Evolutionary conservation across 2,329 filamentous ascomycete species (phyloP), one percentile per base, ranked within the genome.

Genomic region (Gnomoniopsis smithogilvyi): DNA sequence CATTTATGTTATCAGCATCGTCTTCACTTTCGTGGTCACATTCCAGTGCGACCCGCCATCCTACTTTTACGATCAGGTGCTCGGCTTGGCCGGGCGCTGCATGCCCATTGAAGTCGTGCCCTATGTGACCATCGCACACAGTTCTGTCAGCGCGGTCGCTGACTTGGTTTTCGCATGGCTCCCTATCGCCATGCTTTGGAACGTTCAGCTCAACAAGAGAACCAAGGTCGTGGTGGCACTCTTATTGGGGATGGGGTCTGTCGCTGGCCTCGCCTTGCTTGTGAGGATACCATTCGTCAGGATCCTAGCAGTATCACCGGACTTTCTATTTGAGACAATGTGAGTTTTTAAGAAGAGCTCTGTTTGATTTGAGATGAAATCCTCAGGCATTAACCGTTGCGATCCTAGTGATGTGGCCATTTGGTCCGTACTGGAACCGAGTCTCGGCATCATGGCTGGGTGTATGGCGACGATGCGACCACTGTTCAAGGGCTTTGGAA

Each of bases 141-240:
- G 78, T 45, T 73, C 72, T 21, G 66, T 81, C 33, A 75, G 72
- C 26, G 77, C 76, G 7, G 59, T 76, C 6, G 75, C 72, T 47
- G 80, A 85, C 62, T 78, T 79, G 69, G 73, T 74, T 1, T 72
- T 83, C 14, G 80, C 77, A 2, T 65, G 80, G 3, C 66, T 84
- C 4, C 81, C 82, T 0, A 72, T 82, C 7, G 74, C 75, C 14
- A 74, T 84, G 43, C 70, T 84, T 0, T 82, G 79, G 77, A 69
- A 76, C 21, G 71, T 83, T 38, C 75, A 78, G 59, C 79, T 84
- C 69, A 77, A 76, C 46, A 67, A 67, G 43, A 71, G 73, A 41
- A 79, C 76, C 3, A 83, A 82, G 64, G 54, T 76, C 6, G 70
- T 76, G 17, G 72, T 84, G 30, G 75, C 74, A 4, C 64, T 75